These are phyloP conservation scores for Paramecium pentaurelia DNA, from an alignment of 73 alveolate genomes.

Conservation along the genomic window DNA sequence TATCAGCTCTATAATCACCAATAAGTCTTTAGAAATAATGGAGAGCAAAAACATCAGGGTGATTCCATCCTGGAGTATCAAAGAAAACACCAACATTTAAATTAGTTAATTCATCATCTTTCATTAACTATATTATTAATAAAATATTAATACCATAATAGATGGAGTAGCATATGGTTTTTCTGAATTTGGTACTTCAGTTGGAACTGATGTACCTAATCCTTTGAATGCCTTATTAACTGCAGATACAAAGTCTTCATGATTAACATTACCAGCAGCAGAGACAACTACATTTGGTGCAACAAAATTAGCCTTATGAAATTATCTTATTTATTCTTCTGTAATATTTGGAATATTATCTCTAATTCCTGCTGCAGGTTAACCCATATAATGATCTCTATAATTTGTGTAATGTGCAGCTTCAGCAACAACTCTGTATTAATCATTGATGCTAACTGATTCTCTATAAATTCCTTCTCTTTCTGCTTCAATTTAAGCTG, in stretches of 20 bases:
- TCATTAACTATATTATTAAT: constrained; percentile 30
- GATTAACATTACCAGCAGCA: constrained; percentile 81
- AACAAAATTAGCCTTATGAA: constrained; percentile 67
- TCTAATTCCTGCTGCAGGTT: constrained; percentile 80
- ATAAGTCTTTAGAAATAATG: constrained; percentile 67
- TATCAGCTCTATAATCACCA: constrained; percentile 75
- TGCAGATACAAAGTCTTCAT: constrained; percentile 67
- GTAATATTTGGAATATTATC: constrained; percentile 66
- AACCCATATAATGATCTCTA: constrained; percentile 82
- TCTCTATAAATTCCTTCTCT: constrained; percentile 71
- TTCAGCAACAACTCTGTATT: constrained; percentile 68
- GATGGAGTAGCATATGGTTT: constrained; percentile 78
- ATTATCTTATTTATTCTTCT: constrained; percentile 66
- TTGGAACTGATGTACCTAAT: constrained; percentile 51
- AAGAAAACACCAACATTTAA: constrained; percentile 82
- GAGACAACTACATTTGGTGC: constrained; percentile 82
- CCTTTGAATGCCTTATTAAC: constrained; percentile 71
- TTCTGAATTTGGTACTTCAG: constrained; percentile 65
- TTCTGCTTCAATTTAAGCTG: constrained; percentile 69
- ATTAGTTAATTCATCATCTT: constrained; percentile 87
- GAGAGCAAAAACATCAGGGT: constrained; percentile 76
- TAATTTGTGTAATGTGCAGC: constrained; percentile 71
- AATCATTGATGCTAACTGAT: constrained; percentile 63
- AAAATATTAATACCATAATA: constrained; percentile 12
- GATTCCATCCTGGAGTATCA: constrained; percentile 72